Conservation (phyloP, 2,329 filamentous ascomycete genomes). For the Epichloe hybrida region DNA sequence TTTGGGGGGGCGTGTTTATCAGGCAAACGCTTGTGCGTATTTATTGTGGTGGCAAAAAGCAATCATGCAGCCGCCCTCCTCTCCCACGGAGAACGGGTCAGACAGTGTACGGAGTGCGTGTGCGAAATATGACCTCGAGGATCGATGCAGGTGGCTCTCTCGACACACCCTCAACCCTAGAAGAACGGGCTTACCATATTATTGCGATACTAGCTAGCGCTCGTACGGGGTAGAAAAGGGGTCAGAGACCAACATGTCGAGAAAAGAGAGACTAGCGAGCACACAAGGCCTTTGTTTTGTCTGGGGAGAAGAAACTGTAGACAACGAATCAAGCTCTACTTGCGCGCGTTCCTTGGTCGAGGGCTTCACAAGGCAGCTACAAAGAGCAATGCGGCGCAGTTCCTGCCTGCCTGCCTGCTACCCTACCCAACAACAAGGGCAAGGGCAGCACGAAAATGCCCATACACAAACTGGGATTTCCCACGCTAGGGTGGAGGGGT, state of each 20-base stretch:
- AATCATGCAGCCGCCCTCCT: neutral
- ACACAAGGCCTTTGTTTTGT: conserved; percentile 1
- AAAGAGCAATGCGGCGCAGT: too few species aligned
- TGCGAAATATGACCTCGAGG: neutral
- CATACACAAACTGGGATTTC: neutral
- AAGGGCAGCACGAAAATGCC: neutral
- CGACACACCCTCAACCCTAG: conserved; percentile 3
- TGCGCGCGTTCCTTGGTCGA: too few species aligned
- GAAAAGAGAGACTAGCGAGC: too few species aligned
- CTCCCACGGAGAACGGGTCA: neutral
- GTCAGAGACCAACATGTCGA: neutral
- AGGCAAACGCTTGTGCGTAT: too few species aligned
- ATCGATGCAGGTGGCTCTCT: neutral
- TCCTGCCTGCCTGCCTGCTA: too few species aligned
- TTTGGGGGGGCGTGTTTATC: neutral
- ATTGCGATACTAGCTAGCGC: neutral
- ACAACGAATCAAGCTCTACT: neutral
- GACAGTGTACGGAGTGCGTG: neutral
- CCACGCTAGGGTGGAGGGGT: neutral
- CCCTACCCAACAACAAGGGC: neutral
- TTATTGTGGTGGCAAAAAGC: neutral
- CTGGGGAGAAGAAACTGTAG: neutral
- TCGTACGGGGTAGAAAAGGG: conserved; percentile 1
- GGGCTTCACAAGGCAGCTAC: too few species aligned
- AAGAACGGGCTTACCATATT: neutral